Percentiles rank a stretch among this genome's conserved stretches.
These are phyloP conservation scores for Phylloporus rhodoxanthus DNA, from an alignment of 768 basidiomycete species.

Conservation along the genomic window DNA sequence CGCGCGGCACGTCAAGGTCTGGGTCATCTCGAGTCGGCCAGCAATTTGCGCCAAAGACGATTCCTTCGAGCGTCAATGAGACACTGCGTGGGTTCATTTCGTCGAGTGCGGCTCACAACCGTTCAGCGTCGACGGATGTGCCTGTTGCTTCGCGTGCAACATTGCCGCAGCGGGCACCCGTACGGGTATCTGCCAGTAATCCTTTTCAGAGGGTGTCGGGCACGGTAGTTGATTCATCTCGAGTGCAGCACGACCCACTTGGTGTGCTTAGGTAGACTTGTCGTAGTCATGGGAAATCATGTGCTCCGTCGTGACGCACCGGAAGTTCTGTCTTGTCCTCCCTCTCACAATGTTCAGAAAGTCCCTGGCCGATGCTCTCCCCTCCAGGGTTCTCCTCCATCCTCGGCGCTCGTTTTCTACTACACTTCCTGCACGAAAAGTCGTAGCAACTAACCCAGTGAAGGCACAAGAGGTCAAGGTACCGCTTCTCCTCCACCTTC, in stretches of 20 bases:
- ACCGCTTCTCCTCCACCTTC: constrained; percentile 11
- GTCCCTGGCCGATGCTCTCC: constrained; percentile 38
- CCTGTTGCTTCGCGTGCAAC: constrained; percentile 10
- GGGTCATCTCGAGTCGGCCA: constrained; percentile 15
- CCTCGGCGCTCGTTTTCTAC: constrained; percentile 60
- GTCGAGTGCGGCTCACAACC: constrained; percentile 12
- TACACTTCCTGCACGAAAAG: constrained; percentile 51
- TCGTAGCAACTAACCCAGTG: constrained; percentile 67
- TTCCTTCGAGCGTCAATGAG: constrained; percentile 18
- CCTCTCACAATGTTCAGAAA: constrained; percentile 56
- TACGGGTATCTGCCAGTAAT: constrained; percentile 25
- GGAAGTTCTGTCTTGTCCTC: constrained; percentile 7
- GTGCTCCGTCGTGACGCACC: constrained; percentile 13
- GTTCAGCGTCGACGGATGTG: constrained; percentile 3
- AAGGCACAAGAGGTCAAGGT: constrained; percentile 84
- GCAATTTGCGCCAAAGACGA: constrained; percentile 10
- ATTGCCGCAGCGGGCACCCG: constrained; percentile 17
- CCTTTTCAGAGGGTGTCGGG: constrained; percentile 22
- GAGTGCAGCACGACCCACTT: constrained; percentile 21
- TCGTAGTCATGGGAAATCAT: constrained; percentile 21
- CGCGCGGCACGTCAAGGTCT: constrained; percentile 11
- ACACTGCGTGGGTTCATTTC: constrained; percentile 18
- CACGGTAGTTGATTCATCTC: neutral
- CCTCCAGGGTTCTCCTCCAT: constrained; percentile 41
- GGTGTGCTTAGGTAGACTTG: constrained; percentile 23